A percentile compares a stretch with the other conserved stretches of the same genome.
phyloP scores from a whole-genome alignment of 1,284 basidiomycete species.

The Macrocystidia cucumis region DNA sequence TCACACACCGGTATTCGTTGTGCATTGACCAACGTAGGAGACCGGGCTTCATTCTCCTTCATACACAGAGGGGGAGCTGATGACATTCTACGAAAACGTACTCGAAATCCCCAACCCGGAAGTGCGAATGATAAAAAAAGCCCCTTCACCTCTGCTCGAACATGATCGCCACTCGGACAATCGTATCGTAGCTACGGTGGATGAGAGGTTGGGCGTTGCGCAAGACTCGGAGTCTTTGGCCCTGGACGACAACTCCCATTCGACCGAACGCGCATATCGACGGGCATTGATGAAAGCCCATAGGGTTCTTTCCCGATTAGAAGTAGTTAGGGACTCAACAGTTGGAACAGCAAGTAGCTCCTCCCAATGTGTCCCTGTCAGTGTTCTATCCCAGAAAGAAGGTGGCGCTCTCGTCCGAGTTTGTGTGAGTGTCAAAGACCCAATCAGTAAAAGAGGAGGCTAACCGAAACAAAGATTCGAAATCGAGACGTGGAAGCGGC shows the following conservation, averaged over 20 bases:
- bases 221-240: not conserved
- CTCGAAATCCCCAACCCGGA: constrained; percentile 30
- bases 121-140: constrained; percentile 8
- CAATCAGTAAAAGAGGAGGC: too few relatives aligned
- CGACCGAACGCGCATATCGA: constrained; percentile 13
- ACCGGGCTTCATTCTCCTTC: constrained; percentile 21
- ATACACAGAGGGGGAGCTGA: constrained; percentile 43
- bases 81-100: constrained; percentile 45
- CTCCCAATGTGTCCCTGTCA: constrained; percentile 22
- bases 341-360: constrained; percentile 9
- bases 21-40: constrained; percentile 16
- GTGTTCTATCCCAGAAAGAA: constrained; percentile 38
- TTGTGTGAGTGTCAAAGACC: constrained; percentile 25
- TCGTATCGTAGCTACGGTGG: constrained; percentile 4
- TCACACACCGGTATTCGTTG: not conserved
- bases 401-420: constrained; percentile 41
- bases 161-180: too few relatives aligned
- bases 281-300: constrained; percentile 20
- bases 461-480: constrained; percentile 18
- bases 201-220: too few relatives aligned
- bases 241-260: constrained; percentile 2
- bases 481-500: constrained; percentile 24
- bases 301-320: constrained; percentile 20
- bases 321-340: constrained; percentile 17
- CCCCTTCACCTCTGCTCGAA: too few relatives aligned